phyloP scores from a whole-genome alignment of 345 rosid species.

The Erucastrum elatum region DNA sequence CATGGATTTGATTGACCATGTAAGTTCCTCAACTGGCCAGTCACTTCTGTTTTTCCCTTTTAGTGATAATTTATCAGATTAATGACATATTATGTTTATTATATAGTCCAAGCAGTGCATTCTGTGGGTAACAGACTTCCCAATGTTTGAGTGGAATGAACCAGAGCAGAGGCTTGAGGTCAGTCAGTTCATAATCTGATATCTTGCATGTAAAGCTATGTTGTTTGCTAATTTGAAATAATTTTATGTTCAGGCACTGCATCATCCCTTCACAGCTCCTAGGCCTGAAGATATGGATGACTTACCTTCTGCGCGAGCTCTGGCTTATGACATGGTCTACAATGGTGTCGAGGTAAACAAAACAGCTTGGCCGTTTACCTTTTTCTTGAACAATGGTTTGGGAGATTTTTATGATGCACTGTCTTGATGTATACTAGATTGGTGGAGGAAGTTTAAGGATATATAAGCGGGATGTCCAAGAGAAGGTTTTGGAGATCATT shows the following conservation, averaged over 20 bases:
- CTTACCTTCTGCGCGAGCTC: slow-evolving; percentile 88
- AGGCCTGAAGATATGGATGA: slow-evolving; percentile 83
- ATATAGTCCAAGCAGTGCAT: slow-evolving; percentile 78
- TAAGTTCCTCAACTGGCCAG: slow-evolving; percentile 41
- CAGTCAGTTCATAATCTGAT: slow-evolving; percentile 29
- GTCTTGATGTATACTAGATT: slow-evolving; percentile 55
- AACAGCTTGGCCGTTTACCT: slow-evolving; percentile 3
- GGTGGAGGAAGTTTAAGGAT: slow-evolving; percentile 99
- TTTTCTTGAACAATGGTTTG: neutral
- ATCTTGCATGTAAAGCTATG: neutral
- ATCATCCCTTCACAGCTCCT: slow-evolving; percentile 98
- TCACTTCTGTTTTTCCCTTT: neutral
- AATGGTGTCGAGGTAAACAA: slow-evolving; percentile 86
- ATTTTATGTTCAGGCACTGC: slow-evolving; percentile 65
- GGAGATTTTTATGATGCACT: neutral
- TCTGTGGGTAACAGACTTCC: slow-evolving; percentile 96
- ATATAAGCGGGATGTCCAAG: slow-evolving; percentile 80
- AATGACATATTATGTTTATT: slow-evolving; percentile 21
- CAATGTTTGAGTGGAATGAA: slow-evolving; percentile 97
- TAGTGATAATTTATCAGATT: slow-evolving; percentile 9
- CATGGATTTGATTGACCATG: slow-evolving; percentile 75
- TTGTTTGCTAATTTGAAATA: slow-evolving; percentile 19
- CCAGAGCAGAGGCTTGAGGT: slow-evolving; percentile 92
- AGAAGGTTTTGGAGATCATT: slow-evolving; percentile 77
- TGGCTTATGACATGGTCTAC: slow-evolving; percentile 97